Percentiles rank a stretch among this genome's conserved stretches.
These are phyloP conservation scores for Chionographis japonica DNA, from an alignment of 106 monocot genomes.

Conservation along the genomic window DNA sequence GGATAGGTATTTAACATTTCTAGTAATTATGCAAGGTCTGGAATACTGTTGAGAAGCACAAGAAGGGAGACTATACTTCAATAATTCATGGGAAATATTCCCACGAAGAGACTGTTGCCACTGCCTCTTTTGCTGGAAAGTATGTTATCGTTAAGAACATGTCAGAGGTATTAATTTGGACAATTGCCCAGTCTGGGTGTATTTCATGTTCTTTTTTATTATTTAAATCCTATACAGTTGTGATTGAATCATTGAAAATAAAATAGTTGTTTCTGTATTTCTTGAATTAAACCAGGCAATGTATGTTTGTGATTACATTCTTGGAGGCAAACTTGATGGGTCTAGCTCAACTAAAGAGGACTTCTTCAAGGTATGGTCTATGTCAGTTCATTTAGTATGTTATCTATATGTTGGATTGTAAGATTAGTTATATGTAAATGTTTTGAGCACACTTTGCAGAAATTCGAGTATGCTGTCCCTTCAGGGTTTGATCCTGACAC, in stretches of 20 bases:
- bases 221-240: background rate
- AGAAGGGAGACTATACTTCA: slow-evolving; percentile 89
- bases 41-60: slow-evolving; percentile 97
- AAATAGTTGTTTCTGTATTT: background rate
- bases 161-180: slow-evolving; percentile 47
- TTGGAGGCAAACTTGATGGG: slow-evolving; percentile 85
- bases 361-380: slow-evolving; percentile 58
- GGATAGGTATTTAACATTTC: background rate
- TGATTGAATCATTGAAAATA: background rate
- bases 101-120: slow-evolving; percentile 96
- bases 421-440: background rate
- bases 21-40: slow-evolving; percentile 57
- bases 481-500: slow-evolving; percentile 89
- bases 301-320: slow-evolving; percentile 97
- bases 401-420: background rate
- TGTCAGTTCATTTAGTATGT: background rate
- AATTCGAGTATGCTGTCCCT: slow-evolving; percentile 80
- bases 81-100: slow-evolving; percentile 95
- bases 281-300: slow-evolving; percentile 45
- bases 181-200: background rate
- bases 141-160: slow-evolving; percentile 92
- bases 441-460: slow-evolving; percentile 30
- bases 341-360: slow-evolving; percentile 89
- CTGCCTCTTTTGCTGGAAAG: slow-evolving; percentile 88
- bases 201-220: background rate